Evolutionary conservation across 2,329 filamentous ascomycete species (phyloP), one percentile per base, ranked within the genome.

Genomic region (Celoporthe dispersa): DNA sequence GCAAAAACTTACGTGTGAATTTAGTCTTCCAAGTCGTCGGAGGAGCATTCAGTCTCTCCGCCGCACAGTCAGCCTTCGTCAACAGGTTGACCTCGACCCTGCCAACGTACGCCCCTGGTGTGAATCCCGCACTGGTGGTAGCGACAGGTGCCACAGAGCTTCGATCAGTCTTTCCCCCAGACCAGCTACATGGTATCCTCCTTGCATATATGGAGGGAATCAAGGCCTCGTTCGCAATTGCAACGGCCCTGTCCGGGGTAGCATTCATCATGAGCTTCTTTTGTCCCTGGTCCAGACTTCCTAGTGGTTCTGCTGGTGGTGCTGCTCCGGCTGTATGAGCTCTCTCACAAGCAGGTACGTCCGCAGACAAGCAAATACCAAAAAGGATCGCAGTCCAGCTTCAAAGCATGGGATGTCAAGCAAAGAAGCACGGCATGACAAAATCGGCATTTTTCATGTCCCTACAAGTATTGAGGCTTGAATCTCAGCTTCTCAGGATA

Each of bases 1-100:
- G 33, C 7, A 37, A 37, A 25, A 12, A n/a, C 59, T 61, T 31
- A 61, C 33, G 22, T 22, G 22, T 22, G 11, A 12, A 3, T 37
- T 39, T 61, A 61, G 59, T 61, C 59, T 63, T 63, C 60, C 60
- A 63, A 31, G n/a, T 44, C n/a, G 28, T 66, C 4, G 44, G 44
- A 8, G 64, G 41, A 1, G 41, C 44, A 8, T 66, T 53, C 28
- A 53, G 48, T 14, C 16, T 53, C 39, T 66, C 64, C 5, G 44
- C 28, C 22, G 64, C 28, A 33, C 41, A 51, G 44, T 37, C 64
- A 8, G 44, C 44, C 2, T 66, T 66, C 14, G 37, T 33, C 41
- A 66, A 66, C 41, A 25, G 44, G 44, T 6, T 66, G 25, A 31
- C 25, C 28, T 8, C 22, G 19, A 39, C 14, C 25, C 64, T 66